phyloP scores from a whole-genome alignment of 2,329 filamentous ascomycete species.

The Alternaria tenuissima region DNA sequence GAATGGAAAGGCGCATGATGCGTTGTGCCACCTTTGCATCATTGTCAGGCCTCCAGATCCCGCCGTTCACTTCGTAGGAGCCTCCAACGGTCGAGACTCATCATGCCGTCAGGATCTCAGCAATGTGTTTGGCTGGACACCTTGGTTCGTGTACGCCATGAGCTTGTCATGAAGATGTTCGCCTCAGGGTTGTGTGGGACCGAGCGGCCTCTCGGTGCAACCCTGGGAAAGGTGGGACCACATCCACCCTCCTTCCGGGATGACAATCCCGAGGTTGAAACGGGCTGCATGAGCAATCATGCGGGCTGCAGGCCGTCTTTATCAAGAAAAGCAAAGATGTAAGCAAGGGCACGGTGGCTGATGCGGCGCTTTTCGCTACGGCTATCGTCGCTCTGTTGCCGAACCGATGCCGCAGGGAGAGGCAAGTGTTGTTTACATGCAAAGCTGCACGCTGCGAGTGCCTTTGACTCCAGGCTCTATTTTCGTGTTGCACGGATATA shows the following conservation, averaged over 20 bases:
- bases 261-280: constrained; percentile 17
- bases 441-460: background rate
- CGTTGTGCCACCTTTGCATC: constrained; percentile 10
- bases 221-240: constrained; percentile 19
- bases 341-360: constrained; percentile 10
- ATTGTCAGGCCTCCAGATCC: background rate
- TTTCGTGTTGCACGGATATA: background rate
- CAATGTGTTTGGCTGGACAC: background rate
- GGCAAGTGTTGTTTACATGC: background rate
- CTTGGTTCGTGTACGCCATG: constrained; percentile 10
- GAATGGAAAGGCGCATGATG: constrained; percentile 14
- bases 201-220: constrained; percentile 17
- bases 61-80: constrained; percentile 6
- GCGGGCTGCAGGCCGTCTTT: constrained; percentile 10
- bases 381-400: constrained; percentile 6
- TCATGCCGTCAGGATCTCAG: background rate
- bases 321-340: constrained; percentile 10
- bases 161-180: constrained; percentile 13
- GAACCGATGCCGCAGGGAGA: constrained; percentile 4
- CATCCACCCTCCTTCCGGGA: constrained; percentile 7
- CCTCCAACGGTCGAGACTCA: background rate
- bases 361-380: constrained; percentile 15
- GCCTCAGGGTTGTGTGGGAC: constrained; percentile 10
- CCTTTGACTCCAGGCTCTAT: background rate
- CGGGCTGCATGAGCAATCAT: constrained; percentile 18